Evolutionary conservation across 2,329 filamentous ascomycete genomes (phyloP).

Genomic region (Cladorrhinum sp.): DNA sequence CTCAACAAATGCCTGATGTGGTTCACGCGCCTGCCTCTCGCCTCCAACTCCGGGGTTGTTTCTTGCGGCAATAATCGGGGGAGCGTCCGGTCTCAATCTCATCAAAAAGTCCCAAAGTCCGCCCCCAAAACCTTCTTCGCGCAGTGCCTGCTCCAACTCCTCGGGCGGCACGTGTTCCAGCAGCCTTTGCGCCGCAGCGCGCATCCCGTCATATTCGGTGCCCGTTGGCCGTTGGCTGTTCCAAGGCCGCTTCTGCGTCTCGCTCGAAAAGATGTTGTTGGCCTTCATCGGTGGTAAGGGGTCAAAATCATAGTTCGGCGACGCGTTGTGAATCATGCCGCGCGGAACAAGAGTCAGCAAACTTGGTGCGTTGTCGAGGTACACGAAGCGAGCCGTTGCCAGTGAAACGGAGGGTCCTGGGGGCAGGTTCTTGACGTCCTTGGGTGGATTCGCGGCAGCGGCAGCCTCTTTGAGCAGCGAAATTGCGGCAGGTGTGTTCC

Average conservation of each 20-base stretch:
- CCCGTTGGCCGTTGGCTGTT: conserved; percentile 15
- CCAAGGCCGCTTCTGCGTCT: conserved; percentile 45
- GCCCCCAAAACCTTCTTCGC: neutral
- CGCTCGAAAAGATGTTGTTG: conserved; percentile 50
- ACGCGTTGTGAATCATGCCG: conserved; percentile 54
- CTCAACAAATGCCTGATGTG: conserved; percentile 1
- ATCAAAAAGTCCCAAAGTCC: neutral
- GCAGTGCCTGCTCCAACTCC: neutral
- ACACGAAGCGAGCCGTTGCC: conserved; percentile 69
- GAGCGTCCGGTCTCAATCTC: too few species aligned
- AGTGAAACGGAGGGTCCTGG: conserved; percentile 36
- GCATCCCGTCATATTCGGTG: conserved; percentile 1
- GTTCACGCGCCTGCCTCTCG: neutral
- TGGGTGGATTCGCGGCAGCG: conserved; percentile 34
- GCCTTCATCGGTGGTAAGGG: conserved; percentile 68
- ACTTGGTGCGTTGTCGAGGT: conserved; percentile 70
- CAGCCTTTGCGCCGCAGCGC: conserved; percentile 1
- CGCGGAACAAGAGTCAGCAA: conserved; percentile 69
- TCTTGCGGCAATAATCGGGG: neutral
- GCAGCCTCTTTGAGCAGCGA: conserved; percentile 62
- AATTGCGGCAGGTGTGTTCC: conserved; percentile 74
- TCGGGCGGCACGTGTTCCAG: neutral
- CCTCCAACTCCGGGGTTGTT: neutral
- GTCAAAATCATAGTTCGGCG: conserved; percentile 74
- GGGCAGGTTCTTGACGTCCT: conserved; percentile 38